Evolutionary conservation across 257 asterid species (phyloP), one percentile per base, ranked within the genome.

Genomic region (Capsicum chinense): DNA sequence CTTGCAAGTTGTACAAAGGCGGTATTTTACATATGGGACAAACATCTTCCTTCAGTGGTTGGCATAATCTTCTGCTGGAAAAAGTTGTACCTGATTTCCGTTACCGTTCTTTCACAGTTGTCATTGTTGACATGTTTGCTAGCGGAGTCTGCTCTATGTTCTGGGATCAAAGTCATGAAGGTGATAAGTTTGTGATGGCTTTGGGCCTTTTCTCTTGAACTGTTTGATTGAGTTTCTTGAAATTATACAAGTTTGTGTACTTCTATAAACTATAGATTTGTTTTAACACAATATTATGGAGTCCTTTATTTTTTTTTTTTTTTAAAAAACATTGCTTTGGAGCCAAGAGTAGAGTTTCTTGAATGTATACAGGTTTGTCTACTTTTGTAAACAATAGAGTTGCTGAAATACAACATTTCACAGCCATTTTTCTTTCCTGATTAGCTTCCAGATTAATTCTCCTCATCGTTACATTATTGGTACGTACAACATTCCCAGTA

Each of bases 1-100:
- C 80, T 19, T 48, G 80, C 44, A 71, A 44, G 79, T 71, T 44
- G 79, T 71, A 71, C 44, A 71, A n/a, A 17, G 57, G 5, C 10
- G 10, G 57, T 6, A 50, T 48, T 48, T 47, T 6, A 48, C 59
- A 73, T 71, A 17, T 6, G 8, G 57, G 57, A n/a, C n/a, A 6
- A 71, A 71, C 57, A n/a, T 71, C 56, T 10, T 73, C 42, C 19
- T 48, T n/a, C 59, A 1, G 42, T 48, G 42, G 17, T 50, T 10
- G 6, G n/a, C 80, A 73, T 48, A 48, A 19, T 7, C 33, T 48
- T 73, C 48, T 48, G 17, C 42, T 47, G 80, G 42, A 39, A 47
- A 71, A n/a, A 42, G 2, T 71, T 44, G 58, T 71, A 48, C 13
- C 56, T 3, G 39, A n/a, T 39, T 48, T 71, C 17, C 26, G 5